Base-by-base conservation (phyloP, 2,329 filamentous ascomycete species). In the Sarocladium brachiariae region DNA sequence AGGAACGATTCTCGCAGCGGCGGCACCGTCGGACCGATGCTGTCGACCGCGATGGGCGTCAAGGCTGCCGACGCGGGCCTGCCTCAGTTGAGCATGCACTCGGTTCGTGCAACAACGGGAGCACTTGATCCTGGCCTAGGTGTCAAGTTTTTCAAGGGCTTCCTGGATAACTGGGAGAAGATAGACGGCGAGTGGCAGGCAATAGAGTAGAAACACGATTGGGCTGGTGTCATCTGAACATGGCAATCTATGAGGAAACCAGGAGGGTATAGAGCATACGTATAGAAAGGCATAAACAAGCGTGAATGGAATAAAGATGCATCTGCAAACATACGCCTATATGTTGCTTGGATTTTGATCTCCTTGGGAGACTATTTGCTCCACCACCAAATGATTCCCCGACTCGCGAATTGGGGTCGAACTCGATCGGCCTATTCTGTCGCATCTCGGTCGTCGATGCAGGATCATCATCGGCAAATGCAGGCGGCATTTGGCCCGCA, bases 61-160 rank as follows among this genome's bases (percentile, higher is more conserved):
- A 74, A 88, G 49, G 81, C 89, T 0, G 86, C 93, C 46, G 92
- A 97, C 64, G 89, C 88, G 1, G 92, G 92, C 13, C 84, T 97
- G 60, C 84, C 90, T 4, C 92, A 97, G 71, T 70, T 96, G 59
- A 92, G 86, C 62, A 97, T 97, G 92, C 92, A 97, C 68, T 88
- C 83, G 49, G 87, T 97, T 57, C 79, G 92, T 23, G 92, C 92
- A 0, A 96, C 90, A 0, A 95, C 89, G 0, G 92, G 92, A 2
- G 79, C 80, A 33, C 66, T 91, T 56, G 92, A 97, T 63, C 92
- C 92, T 0, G 92, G 92, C 0, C 70, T 96, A 57, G 92, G 91
- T 3, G 87, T 93, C 16, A 84, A 88, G 69, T 81, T 90, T 57
- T 96, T 96, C 72, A 87, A 89, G 74, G 90, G 85, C 2, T 96